These are phyloP conservation scores for Curvularia lunata DNA, from an alignment of 2,329 filamentous ascomycete species.

Conservation along the genomic window DNA sequence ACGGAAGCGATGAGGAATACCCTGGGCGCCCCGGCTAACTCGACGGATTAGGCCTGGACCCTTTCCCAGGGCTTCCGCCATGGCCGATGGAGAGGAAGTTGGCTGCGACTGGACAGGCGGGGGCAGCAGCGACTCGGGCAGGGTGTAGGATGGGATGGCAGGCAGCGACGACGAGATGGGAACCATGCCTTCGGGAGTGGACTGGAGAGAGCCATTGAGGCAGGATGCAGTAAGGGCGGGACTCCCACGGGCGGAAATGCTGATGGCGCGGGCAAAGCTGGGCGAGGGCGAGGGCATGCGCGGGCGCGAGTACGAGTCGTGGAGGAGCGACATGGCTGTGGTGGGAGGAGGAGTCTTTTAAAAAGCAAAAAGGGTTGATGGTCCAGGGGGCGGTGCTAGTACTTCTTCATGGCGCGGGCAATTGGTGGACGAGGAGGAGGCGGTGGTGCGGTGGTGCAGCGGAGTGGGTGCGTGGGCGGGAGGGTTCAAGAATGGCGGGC, in stretches of 20 bases:
- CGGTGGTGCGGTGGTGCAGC: not conserved
- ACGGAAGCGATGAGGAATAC: constrained; percentile 71
- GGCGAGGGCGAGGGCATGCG: constrained; percentile 44
- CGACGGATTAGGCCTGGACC: constrained; percentile 78
- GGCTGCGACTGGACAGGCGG: constrained; percentile 43
- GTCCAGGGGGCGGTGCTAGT: constrained; percentile 20
- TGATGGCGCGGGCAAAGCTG: constrained; percentile 43
- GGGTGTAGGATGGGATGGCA: constrained; percentile 63
- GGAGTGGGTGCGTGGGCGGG: constrained; percentile 10
- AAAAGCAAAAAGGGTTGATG: not conserved
- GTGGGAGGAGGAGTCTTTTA: constrained; percentile 5
- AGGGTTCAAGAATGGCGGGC: constrained; percentile 31
- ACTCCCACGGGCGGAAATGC: constrained; percentile 50
- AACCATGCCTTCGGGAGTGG: constrained; percentile 68
- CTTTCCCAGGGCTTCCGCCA: constrained; percentile 67
- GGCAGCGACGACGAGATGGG: constrained; percentile 59
- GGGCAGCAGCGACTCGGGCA: constrained; percentile 74
- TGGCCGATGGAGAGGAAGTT: constrained; percentile 60
- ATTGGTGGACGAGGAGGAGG: too few species aligned
- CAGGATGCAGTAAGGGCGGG: constrained; percentile 47
- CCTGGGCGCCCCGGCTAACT: constrained; percentile 79
- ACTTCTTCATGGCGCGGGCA: constrained; percentile 37
- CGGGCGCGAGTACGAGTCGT: constrained; percentile 38
- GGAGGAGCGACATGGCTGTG: constrained; percentile 37
- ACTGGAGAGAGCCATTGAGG: constrained; percentile 67